Conservation (phyloP, 2,329 filamentous ascomycete genomes). For the Ophiostoma ulmi region DNA sequence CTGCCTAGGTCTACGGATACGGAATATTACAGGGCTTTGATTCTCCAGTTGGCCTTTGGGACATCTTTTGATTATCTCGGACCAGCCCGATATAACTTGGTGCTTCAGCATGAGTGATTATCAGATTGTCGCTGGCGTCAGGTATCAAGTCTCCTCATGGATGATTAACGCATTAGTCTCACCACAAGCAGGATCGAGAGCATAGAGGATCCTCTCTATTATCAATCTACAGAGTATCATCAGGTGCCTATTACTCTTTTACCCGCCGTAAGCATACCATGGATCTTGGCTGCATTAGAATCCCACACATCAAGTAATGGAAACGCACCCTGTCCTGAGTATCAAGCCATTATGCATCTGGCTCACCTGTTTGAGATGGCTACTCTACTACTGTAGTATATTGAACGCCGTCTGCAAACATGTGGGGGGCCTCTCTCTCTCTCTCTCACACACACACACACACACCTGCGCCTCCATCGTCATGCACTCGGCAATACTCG, state of each 20-base stretch:
- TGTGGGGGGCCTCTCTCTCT: neutral
- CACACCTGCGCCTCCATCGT: neutral
- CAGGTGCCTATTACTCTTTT: neutral
- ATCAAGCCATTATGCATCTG: neutral
- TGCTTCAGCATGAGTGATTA: neutral
- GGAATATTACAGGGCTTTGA: neutral
- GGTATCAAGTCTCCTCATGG: neutral
- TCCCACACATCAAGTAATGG: conserved; percentile 3
- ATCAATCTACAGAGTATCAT: neutral
- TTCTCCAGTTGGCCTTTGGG: too few relatives aligned
- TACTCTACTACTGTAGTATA: neutral
- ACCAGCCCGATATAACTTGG: neutral
- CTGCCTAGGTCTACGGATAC: neutral
- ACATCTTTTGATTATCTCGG: neutral
- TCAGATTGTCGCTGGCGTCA: neutral
- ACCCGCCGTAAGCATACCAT: neutral
- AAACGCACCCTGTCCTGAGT: neutral
- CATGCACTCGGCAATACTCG: neutral
- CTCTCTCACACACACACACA: neutral
- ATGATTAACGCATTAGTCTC: neutral
- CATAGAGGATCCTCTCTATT: neutral
- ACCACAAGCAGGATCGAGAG: neutral
- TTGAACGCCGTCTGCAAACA: neutral
- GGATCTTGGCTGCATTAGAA: neutral
- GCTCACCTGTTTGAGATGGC: neutral